A percentile compares a stretch with the other conserved stretches of the same genome.
phyloP scores from a whole-genome alignment of 805 yeast species.

The Lipomyces kockii region DNA sequence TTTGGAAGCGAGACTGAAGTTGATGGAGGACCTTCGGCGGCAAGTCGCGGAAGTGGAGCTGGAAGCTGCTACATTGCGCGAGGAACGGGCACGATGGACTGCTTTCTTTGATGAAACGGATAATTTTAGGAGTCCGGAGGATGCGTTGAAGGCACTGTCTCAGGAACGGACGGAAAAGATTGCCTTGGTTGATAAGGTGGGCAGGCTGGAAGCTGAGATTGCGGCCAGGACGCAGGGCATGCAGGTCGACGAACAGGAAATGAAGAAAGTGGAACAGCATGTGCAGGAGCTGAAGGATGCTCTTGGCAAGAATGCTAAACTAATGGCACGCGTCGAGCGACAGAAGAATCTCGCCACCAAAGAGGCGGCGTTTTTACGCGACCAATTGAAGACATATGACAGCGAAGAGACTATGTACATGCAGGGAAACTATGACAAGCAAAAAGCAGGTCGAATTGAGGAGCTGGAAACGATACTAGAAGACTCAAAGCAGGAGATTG shows the following conservation, averaged over 20 bases:
- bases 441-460: slow-evolving; percentile 41
- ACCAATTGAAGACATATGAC: slow-evolving; percentile 59
- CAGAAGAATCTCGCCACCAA: slow-evolving; percentile 58
- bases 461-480: slow-evolving; percentile 56
- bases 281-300: slow-evolving; percentile 44
- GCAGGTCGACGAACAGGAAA: slow-evolving; percentile 40
- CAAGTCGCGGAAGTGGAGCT: slow-evolving; percentile 55
- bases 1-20: slow-evolving; percentile 49
- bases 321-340: slow-evolving; percentile 50
- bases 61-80: slow-evolving; percentile 54
- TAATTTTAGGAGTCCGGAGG: slow-evolving; percentile 50
- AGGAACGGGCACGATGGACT: slow-evolving; percentile 56
- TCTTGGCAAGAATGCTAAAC: slow-evolving; percentile 50
- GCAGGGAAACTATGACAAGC: slow-evolving; percentile 33
- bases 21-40: slow-evolving; percentile 52
- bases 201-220: slow-evolving; percentile 44
- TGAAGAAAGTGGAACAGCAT: slow-evolving; percentile 40
- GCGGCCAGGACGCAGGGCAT: slow-evolving; percentile 34
- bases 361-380: slow-evolving; percentile 63
- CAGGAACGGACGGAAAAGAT: slow-evolving; percentile 45
- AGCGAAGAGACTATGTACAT: slow-evolving; percentile 41
- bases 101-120: slow-evolving; percentile 49
- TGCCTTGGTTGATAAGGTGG: slow-evolving; percentile 42
- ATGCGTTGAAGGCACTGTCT: slow-evolving; percentile 48
- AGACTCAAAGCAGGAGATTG: slow-evolving; percentile 59